phyloP scores from a whole-genome alignment of 306 rosid genomes.

The Prunus padus region DNA sequence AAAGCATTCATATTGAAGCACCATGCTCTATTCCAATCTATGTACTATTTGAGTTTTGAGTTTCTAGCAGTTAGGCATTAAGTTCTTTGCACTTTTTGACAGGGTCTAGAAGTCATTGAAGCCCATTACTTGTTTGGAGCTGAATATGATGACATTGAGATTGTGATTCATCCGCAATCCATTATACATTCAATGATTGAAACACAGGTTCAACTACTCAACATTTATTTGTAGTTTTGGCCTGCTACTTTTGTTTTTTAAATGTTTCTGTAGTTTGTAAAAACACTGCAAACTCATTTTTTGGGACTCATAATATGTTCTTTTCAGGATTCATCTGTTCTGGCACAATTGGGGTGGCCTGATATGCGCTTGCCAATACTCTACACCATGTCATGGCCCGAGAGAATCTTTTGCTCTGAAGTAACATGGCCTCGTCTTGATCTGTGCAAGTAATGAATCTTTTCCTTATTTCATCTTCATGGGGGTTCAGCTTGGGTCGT shows the following conservation, averaged over 20 bases:
- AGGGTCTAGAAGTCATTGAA: slow-evolving; percentile 98
- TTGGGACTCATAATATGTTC: slow-evolving; percentile 3
- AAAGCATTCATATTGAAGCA: background rate
- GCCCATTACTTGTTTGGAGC: slow-evolving; percentile 98
- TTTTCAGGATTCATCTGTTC: slow-evolving; percentile 88
- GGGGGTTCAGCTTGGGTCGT: background rate
- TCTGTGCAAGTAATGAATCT: slow-evolving; percentile 78
- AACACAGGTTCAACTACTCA: slow-evolving; percentile 64
- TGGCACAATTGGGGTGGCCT: slow-evolving; percentile 99
- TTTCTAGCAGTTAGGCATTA: slow-evolving; percentile 18
- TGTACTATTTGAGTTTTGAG: slow-evolving; percentile 15
- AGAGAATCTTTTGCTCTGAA: slow-evolving; percentile 90
- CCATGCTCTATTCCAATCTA: background rate
- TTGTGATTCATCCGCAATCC: slow-evolving; percentile 94
- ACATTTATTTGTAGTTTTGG: background rate
- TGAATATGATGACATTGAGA: slow-evolving; percentile 81
- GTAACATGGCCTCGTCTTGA: slow-evolving; percentile 99
- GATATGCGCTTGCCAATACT: slow-evolving; percentile 99
- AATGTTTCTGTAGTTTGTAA: background rate
- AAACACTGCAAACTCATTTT: slow-evolving; percentile 16
- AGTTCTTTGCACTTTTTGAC: slow-evolving; percentile 25
- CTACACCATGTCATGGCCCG: slow-evolving; percentile 98
- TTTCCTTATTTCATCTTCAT: slow-evolving; percentile 2
- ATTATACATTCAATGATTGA: slow-evolving; percentile 97
- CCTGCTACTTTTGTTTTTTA: background rate